phyloP scores from a whole-genome alignment of 2,329 filamentous ascomycete genomes.

The Thielaviopsis ethacetica region DNA sequence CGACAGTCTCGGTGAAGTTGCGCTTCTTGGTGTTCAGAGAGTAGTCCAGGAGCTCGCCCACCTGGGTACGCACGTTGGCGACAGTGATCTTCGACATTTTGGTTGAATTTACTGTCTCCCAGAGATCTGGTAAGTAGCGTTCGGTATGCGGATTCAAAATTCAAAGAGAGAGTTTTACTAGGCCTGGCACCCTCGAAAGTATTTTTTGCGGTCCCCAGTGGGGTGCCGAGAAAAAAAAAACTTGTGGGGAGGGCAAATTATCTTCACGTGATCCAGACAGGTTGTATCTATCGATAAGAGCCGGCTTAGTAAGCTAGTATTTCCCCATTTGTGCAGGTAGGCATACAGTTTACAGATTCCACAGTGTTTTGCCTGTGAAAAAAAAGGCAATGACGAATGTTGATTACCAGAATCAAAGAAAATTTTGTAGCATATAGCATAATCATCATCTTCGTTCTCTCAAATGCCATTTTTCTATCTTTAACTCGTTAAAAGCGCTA shows the following conservation, averaged over 20 bases:
- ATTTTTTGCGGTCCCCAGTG: conserved; percentile 3
- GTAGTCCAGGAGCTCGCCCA: conserved; percentile 88
- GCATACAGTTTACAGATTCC: no score
- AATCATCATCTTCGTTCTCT: neutral
- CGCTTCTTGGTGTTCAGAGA: conserved; percentile 88
- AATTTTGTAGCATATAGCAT: no score
- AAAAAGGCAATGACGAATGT: no score
- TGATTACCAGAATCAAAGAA: no score
- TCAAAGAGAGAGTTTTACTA: conserved; percentile 4
- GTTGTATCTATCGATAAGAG: neutral
- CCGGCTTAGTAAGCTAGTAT: neutral
- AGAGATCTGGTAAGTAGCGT: conserved; percentile 22
- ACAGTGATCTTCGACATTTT: conserved; percentile 79
- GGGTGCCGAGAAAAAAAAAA: neutral
- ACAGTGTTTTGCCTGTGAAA: no score
- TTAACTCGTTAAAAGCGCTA: neutral
- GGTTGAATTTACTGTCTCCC: conserved; percentile 53
- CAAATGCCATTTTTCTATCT: neutral
- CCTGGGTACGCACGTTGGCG: conserved; percentile 91
- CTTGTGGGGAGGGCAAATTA: conserved; percentile 12
- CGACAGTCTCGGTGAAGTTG: conserved; percentile 89
- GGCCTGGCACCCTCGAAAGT: neutral
- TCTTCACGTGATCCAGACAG: conserved; percentile 5
- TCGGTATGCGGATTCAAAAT: conserved; percentile 3
- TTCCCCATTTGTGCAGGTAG: no score